Base-by-base conservation (phyloP, 2,329 filamentous ascomycete genomes). In the Lasiodiplodia citricola region DNA sequence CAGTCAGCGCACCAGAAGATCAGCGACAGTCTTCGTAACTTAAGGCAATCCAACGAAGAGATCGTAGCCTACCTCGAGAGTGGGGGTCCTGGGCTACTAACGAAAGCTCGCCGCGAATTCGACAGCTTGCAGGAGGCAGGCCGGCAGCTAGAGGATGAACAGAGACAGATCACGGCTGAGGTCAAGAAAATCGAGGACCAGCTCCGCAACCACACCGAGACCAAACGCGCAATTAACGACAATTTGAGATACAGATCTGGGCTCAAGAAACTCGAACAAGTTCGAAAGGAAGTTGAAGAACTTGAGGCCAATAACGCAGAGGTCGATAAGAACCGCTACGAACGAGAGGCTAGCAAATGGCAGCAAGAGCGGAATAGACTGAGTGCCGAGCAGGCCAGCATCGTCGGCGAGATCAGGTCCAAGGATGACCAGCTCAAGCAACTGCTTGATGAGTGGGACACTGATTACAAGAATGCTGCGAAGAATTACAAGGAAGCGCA, bases 181-280 rank as follows among this genome's bases (percentile, higher is more conserved):
- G 89, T 92, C 70, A 96, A 96, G 79, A 90, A 90, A 73, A 86
- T 97, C 63, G 91, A 91, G 72, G 87, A 92, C 60, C 90, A 93
- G 65, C 87, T 94, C 64, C 88, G 90, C 73, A 93, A 94, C 75
- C 92, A 92, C 68, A 92, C 94, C 71, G 89, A 90, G 69, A 94
- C 90, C 68, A 95, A 94, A 81, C 91, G 92, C 74, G 94, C 92
- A 71, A 97, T 99, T 73, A 86, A 85, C 25, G 94, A 98, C 77
- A 99, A 99, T 74, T 83, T 98, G 64, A 90, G 90, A 71, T 97
- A 94, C 78, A 92, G 96, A 69, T 91, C 91, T 76, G 91, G 92
- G 70, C 84, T 89, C 68, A 87, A 89, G 67, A 86, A 90, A 47
- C 85, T 97, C 2, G 86, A 92, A 52, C 83, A 83, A 4, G 86